These are phyloP conservation scores for Elsinoe australis DNA, from an alignment of 2,329 filamentous ascomycete genomes.

Conservation along the genomic window DNA sequence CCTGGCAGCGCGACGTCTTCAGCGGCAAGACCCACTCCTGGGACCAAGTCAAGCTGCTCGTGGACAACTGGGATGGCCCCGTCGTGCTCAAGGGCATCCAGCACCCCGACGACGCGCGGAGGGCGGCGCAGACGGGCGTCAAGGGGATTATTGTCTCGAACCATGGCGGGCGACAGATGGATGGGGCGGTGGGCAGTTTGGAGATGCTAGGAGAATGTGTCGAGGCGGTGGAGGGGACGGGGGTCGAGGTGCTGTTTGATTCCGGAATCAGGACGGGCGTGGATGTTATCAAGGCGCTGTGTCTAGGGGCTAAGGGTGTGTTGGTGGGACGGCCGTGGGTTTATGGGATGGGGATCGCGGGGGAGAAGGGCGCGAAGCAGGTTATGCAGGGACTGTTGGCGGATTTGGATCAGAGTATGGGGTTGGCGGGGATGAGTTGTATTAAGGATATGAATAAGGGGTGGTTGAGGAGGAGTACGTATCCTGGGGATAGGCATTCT, in stretches of 20 bases:
- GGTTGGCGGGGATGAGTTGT: conserved; percentile 19
- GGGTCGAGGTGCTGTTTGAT: conserved; percentile 44
- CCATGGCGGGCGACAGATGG: conserved; percentile 47
- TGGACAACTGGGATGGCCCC: conserved; percentile 55
- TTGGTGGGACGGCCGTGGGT: conserved; percentile 52
- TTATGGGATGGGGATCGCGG: conserved; percentile 51
- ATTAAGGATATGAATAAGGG: conserved; percentile 18
- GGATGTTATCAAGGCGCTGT: conserved; percentile 46
- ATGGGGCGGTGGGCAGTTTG: conserved; percentile 44
- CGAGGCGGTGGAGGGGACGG: conserved; percentile 47
- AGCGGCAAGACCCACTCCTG: conserved; percentile 38
- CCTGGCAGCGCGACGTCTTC: conserved; percentile 49
- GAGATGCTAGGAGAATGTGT: conserved; percentile 54
- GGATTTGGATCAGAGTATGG: conserved; percentile 22
- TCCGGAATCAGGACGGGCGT: conserved; percentile 43
- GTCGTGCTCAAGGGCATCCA: conserved; percentile 57
- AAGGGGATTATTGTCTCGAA: conserved; percentile 47
- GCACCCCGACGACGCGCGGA: conserved; percentile 42
- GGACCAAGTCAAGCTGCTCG: conserved; percentile 51
- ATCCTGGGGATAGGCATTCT: conserved; percentile 20
- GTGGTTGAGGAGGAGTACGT: conserved; percentile 18
- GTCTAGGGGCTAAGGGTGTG: conserved; percentile 51
- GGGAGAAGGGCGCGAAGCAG: conserved; percentile 46
- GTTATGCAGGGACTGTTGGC: conserved; percentile 19
- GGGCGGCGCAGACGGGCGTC: conserved; percentile 39